A percentile compares a stretch with the other conserved stretches of the same genome.
Evolutionary conservation across 352 stramenopile species (phyloP).

Genomic region (Globisporangium radiosum): DNA sequence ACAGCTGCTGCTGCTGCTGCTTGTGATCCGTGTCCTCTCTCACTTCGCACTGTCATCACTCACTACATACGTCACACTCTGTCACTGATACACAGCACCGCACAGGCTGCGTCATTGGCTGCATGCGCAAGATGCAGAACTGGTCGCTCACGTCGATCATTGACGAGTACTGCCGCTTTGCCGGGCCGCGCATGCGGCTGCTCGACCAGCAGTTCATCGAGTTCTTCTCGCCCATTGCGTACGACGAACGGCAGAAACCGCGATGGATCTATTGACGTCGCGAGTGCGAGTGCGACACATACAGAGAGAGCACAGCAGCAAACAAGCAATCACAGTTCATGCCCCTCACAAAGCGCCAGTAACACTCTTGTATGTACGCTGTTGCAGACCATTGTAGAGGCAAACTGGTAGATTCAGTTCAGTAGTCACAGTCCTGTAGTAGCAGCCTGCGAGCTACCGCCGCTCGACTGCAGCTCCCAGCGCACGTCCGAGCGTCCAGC

Average conservation of each 20-base stretch:
- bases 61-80: background rate
- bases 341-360: no score
- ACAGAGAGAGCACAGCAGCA: no score
- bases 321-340: no score
- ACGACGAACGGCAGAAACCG: slow-evolving; percentile 74
- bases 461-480: no score
- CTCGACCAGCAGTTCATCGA: slow-evolving; percentile 89
- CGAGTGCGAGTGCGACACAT: no score
- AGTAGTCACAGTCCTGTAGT: no score
- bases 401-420: no score
- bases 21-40: background rate
- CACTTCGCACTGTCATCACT: background rate
- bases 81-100: slow-evolving; percentile 39
- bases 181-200: slow-evolving; percentile 75
- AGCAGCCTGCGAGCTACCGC: no score
- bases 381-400: no score
- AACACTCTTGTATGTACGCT: no score
- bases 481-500: no score
- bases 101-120: slow-evolving; percentile 81
- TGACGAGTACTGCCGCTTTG: slow-evolving; percentile 85
- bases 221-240: slow-evolving; percentile 80
- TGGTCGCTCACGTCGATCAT: slow-evolving; percentile 86
- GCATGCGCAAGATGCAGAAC: slow-evolving; percentile 83
- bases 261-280: slow-evolving; percentile 49
- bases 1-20: background rate